These are phyloP conservation scores for Eucalyptus grandis DNA, from an alignment of 345 rosid species.

Conservation along the genomic window DNA sequence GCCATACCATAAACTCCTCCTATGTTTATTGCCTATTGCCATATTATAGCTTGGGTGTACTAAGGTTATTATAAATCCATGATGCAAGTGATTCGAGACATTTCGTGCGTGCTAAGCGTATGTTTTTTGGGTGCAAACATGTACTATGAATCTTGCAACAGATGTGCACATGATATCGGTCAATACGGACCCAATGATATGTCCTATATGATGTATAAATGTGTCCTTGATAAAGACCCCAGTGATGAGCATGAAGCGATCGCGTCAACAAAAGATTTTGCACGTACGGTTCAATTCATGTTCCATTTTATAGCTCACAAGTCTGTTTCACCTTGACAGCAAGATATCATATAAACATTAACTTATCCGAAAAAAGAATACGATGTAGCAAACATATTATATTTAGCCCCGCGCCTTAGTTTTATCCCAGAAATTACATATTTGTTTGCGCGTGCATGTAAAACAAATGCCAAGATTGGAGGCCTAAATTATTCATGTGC, in stretches of 20 bases:
- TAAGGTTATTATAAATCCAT: background rate
- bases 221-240: background rate
- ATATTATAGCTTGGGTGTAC: background rate
- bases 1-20: background rate
- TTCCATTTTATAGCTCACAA: background rate
- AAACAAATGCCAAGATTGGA: background rate
- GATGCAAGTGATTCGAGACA: background rate
- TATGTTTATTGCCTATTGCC: background rate
- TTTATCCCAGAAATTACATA: background rate
- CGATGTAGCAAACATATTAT: background rate
- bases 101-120: accelerated
- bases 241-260: background rate
- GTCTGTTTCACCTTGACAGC: background rate
- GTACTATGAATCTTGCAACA: background rate
- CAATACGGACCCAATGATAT: background rate
- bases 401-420: background rate
- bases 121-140: background rate
- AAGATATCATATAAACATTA: background rate
- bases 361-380: background rate
- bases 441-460: background rate
- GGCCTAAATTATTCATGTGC: background rate
- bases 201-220: background rate
- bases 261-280: background rate
- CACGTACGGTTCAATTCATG: background rate
- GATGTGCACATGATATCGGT: background rate